Evolutionary conservation across 352 stramenopile species (phyloP).

Genomic region (Globisporangium nodosum): DNA sequence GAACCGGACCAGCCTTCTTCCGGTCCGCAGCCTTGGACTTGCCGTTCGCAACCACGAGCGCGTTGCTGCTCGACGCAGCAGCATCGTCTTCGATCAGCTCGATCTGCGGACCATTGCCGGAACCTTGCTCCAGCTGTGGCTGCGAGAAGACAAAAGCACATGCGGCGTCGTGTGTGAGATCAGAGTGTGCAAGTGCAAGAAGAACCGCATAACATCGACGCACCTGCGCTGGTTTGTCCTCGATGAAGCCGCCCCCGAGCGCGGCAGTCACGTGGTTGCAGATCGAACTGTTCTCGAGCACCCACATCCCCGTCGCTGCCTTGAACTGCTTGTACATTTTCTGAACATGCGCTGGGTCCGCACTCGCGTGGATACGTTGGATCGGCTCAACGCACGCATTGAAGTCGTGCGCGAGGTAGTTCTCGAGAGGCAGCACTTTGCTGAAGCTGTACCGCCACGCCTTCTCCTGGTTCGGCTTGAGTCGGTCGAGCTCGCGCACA

Average conservation of each 20-base stretch:
- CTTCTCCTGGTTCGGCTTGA: constrained; percentile 85
- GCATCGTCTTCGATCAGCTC: constrained; percentile 44
- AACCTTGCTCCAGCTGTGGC: constrained; percentile 19
- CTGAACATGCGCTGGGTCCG: constrained; percentile 73
- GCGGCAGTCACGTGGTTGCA: constrained; percentile 70
- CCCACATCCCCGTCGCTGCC: constrained; percentile 76
- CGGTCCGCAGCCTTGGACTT: neutral
- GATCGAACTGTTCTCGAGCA: constrained; percentile 81
- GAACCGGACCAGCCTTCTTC: constrained; percentile 10
- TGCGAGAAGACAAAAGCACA: constrained; percentile 1
- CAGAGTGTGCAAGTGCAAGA: neutral
- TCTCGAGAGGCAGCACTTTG: constrained; percentile 77
- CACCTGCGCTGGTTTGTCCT: constrained; percentile 32
- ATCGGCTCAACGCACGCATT: constrained; percentile 78
- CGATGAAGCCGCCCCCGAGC: constrained; percentile 60
- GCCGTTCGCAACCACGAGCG: constrained; percentile 22
- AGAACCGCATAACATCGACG: neutral
- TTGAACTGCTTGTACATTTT: constrained; percentile 87
- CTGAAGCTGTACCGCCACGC: constrained; percentile 83
- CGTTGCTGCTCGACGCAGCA: constrained; percentile 19
- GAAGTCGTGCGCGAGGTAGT: constrained; percentile 82
- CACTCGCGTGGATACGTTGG: constrained; percentile 82
- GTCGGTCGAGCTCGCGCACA: constrained; percentile 74
- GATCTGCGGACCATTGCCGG: constrained; percentile 27
- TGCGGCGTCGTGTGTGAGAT: neutral